Evolutionary conservation across 2,329 filamentous ascomycete genomes (phyloP).

Genomic region (Furcasterigmium furcatum): DNA sequence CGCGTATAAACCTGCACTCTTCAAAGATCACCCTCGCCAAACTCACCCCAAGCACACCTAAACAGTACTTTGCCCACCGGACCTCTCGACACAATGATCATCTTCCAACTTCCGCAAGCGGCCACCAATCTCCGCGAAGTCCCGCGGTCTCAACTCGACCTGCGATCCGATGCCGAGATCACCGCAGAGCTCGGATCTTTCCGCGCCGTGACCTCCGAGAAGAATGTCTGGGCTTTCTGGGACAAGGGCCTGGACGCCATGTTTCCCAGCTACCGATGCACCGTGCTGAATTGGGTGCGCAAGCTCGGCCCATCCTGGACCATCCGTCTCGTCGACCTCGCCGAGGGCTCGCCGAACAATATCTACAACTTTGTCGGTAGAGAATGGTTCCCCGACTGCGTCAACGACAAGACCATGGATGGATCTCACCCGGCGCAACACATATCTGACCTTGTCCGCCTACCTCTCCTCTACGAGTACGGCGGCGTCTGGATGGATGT

Average conservation of each 20-base stretch:
- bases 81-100: no score
- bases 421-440: constrained; percentile 36
- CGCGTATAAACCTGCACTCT: no score
- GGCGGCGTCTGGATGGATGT: constrained; percentile 36
- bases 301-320: constrained; percentile 35
- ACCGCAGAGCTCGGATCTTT: constrained; percentile 20
- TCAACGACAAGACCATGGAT: constrained; percentile 33
- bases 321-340: constrained; percentile 32
- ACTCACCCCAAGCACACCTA: no score
- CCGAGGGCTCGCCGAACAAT: constrained; percentile 27
- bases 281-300: constrained; percentile 38
- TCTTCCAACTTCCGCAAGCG: constrained; percentile 17
- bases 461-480: constrained; percentile 26
- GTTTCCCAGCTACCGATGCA: constrained; percentile 31
- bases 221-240: constrained; percentile 44
- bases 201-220: constrained; percentile 30
- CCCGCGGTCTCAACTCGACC: constrained; percentile 17
- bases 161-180: constrained; percentile 26
- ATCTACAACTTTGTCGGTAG: constrained; percentile 26
- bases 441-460: constrained; percentile 37
- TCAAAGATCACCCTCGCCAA: no score
- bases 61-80: no score
- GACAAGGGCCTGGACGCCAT: constrained; percentile 31
- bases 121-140: constrained; percentile 15
- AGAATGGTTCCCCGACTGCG: constrained; percentile 28